Conservation (phyloP, 2,329 filamentous ascomycete species). For the Alternaria solani region DNA sequence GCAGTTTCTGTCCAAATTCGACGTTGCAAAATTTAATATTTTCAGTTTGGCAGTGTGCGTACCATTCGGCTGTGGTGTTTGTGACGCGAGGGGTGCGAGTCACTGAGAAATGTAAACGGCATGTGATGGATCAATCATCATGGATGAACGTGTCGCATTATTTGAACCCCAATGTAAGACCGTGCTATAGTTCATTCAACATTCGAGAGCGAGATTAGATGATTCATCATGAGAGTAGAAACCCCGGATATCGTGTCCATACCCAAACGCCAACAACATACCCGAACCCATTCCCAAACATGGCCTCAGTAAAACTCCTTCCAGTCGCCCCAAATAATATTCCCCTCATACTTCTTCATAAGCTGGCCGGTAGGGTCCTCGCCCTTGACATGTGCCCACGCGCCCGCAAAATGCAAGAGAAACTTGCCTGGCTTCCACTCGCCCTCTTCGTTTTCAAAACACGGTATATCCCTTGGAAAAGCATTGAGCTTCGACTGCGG, state of each 20-base stretch:
- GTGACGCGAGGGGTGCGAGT: no score
- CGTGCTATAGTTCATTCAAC: no score
- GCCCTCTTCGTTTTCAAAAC: constrained; percentile 43
- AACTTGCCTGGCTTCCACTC: constrained; percentile 49
- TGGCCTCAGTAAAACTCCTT: constrained; percentile 5
- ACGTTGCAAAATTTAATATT: no score
- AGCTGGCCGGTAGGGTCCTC: constrained; percentile 50
- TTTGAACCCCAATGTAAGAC: no score
- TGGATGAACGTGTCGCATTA: no score
- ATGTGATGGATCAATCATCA: no score
- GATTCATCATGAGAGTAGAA: no score
- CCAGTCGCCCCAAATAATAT: constrained; percentile 48
- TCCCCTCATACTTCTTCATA: constrained; percentile 49
- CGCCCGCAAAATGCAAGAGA: constrained; percentile 54
- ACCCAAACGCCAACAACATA: background rate
- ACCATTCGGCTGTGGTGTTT: no score
- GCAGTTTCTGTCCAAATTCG: no score
- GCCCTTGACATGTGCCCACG: constrained; percentile 52
- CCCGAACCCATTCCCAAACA: background rate
- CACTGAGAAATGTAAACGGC: no score
- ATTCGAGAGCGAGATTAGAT: no score
- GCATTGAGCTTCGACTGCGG: constrained; percentile 52
- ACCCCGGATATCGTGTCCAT: background rate
- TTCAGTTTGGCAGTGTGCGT: no score
- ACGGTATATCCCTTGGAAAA: constrained; percentile 52